Conservation (phyloP, 2,329 filamentous ascomycete species). For the Penicillium sp. region DNA sequence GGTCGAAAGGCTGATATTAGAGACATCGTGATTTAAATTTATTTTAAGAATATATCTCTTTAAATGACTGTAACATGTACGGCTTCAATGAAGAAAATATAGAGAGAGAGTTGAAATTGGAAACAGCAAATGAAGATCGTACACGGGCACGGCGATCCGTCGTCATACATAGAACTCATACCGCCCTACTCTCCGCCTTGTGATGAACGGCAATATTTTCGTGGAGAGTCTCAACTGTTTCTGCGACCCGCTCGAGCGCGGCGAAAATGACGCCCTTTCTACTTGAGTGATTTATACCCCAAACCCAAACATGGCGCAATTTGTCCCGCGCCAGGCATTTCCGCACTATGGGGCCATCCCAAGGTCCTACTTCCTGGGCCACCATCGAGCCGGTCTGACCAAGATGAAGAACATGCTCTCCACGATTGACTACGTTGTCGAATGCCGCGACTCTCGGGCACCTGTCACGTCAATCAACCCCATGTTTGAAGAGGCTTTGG, state of each 20-base stretch:
- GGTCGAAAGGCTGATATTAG: constrained; percentile 37
- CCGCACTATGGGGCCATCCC: constrained; percentile 71
- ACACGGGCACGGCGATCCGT: not conserved
- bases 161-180: not conserved
- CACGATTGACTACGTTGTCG: constrained; percentile 81
- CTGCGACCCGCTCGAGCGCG: not conserved
- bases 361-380: constrained; percentile 90
- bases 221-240: not conserved
- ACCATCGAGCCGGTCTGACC: constrained; percentile 77
- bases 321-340: constrained; percentile 73
- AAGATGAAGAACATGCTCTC: constrained; percentile 80
- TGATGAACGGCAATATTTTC: constrained; percentile 1
- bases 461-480: constrained; percentile 89
- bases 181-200: constrained; percentile 1
- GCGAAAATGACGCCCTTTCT: constrained; percentile 9
- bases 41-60: not conserved
- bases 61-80: not conserved
- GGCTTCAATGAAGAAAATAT: not conserved
- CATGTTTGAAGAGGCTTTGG: constrained; percentile 74
- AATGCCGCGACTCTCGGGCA: constrained; percentile 90
- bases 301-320: constrained; percentile 40
- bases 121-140: not conserved
- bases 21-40: constrained; percentile 21
- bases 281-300: not conserved
- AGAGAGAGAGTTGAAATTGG: no score